These are phyloP conservation scores for Coemansia asiatica DNA, from an alignment of 192 early-diverging fungal genomes.

Conservation along the genomic window DNA sequence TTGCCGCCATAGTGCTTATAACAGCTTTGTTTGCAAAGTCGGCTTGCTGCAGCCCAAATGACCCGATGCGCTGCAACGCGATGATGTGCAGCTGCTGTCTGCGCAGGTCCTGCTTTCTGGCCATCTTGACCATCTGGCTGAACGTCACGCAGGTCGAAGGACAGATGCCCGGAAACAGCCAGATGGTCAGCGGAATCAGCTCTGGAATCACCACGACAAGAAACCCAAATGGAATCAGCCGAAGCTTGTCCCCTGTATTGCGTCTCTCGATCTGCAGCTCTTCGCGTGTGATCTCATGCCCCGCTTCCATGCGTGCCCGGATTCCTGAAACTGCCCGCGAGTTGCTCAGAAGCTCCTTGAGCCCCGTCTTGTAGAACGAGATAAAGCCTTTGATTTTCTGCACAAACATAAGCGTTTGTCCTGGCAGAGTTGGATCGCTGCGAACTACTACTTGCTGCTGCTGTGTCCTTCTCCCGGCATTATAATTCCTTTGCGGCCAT, in stretches of 20 bases:
- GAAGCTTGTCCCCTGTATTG: slow-evolving; percentile 30
- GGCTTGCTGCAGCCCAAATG: slow-evolving; percentile 8
- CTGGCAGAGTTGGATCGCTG: slow-evolving; percentile 46
- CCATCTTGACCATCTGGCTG: slow-evolving; percentile 25
- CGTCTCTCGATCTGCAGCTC: slow-evolving; percentile 38
- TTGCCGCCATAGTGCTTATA: neutral
- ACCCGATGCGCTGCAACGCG: slow-evolving; percentile 22
- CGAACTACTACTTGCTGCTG: slow-evolving; percentile 8
- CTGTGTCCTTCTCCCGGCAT: neutral
- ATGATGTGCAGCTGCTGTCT: slow-evolving; percentile 14
- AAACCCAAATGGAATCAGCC: slow-evolving; percentile 44
- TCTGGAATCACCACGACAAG: slow-evolving; percentile 35
- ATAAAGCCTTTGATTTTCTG: slow-evolving; percentile 38
- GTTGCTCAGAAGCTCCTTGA: slow-evolving; percentile 40
- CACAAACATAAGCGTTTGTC: slow-evolving; percentile 23
- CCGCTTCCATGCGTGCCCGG: slow-evolving; percentile 11
- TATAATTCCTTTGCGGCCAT: neutral
- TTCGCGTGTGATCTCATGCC: slow-evolving; percentile 18
- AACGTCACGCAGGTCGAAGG: slow-evolving; percentile 47
- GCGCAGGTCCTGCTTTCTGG: slow-evolving; percentile 25
- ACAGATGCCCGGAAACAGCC: slow-evolving; percentile 35
- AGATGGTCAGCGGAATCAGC: slow-evolving; percentile 32
- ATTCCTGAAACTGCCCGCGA: slow-evolving; percentile 8
- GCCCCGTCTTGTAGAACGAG: slow-evolving; percentile 44
- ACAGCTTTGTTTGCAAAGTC: slow-evolving; percentile 19